Conservation (phyloP, 352 stramenopile genomes). For the Blastocystis sp. region DNA sequence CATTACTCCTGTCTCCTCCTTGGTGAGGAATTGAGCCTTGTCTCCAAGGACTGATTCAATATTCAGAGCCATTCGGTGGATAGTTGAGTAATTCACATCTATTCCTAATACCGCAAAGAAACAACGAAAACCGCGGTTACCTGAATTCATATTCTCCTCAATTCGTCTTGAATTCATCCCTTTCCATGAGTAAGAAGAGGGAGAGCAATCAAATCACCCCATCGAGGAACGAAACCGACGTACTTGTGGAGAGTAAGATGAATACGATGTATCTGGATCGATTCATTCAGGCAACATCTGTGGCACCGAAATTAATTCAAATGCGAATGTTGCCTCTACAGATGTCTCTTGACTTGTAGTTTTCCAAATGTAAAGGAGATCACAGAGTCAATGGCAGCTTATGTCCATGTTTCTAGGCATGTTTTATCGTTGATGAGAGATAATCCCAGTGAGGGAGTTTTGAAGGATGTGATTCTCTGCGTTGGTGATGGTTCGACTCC, state of each 20-base stretch:
- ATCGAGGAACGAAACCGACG: background rate
- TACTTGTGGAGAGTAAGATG: background rate
- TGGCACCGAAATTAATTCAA: background rate
- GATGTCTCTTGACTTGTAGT: background rate
- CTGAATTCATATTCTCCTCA: background rate
- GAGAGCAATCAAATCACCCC: background rate
- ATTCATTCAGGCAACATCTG: background rate
- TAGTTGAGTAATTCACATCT: background rate
- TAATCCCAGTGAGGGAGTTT: background rate
- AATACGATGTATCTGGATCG: background rate
- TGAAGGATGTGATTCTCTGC: background rate
- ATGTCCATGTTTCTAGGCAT: background rate
- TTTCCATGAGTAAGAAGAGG: background rate
- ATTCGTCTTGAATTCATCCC: background rate
- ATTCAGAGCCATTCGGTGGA: constrained; percentile 36
- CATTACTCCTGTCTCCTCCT: background rate
- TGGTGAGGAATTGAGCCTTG: constrained; percentile 11
- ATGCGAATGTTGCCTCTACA: background rate
- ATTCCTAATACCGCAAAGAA: background rate
- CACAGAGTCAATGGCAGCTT: background rate
- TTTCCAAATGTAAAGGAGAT: constrained; percentile 23
- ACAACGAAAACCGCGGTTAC: background rate
- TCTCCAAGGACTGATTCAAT: constrained; percentile 21
- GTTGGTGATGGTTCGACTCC: constrained; percentile 25
- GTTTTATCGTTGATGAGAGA: background rate